Conservation (phyloP, 2,329 filamentous ascomycete species). For the Aspergillus felis region DNA sequence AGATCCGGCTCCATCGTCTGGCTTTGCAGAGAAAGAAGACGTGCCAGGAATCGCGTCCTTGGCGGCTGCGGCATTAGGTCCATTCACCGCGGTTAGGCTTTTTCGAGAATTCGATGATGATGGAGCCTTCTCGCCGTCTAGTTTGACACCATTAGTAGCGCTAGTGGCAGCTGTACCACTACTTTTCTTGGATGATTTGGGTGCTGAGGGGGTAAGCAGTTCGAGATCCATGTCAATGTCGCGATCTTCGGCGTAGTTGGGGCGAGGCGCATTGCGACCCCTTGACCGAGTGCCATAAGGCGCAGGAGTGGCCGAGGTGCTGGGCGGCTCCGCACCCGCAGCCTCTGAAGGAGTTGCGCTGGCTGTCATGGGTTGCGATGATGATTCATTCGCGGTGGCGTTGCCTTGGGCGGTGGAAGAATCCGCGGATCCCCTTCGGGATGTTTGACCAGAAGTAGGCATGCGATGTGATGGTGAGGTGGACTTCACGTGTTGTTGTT, state of each 20-base stretch:
- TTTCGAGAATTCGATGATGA: slow-evolving; percentile 38
- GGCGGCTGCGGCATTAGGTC: slow-evolving; percentile 21
- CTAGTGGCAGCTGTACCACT: slow-evolving; percentile 22
- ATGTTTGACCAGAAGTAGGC: slow-evolving; percentile 35
- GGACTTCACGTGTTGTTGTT: slow-evolving; percentile 24
- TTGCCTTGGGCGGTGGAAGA: slow-evolving; percentile 16
- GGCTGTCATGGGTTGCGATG: slow-evolving; percentile 43
- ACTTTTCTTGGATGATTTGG: slow-evolving; percentile 31
- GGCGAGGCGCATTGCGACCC: slow-evolving; percentile 76
- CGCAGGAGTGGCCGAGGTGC: slow-evolving; percentile 52
- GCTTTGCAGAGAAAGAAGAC: slow-evolving; percentile 54
- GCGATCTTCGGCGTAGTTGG: slow-evolving; percentile 93
- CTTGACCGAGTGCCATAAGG: slow-evolving; percentile 92
- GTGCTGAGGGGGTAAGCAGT: slow-evolving; percentile 30
- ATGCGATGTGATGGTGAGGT: slow-evolving; percentile 21
- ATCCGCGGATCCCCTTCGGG: slow-evolving; percentile 19
- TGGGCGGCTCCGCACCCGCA: slow-evolving; percentile 32
- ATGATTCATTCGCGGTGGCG: slow-evolving; percentile 32
- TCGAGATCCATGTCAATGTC: slow-evolving; percentile 91
- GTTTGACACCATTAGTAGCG: slow-evolving; percentile 30
- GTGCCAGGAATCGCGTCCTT: slow-evolving; percentile 55
- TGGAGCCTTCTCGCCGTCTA: slow-evolving; percentile 37
- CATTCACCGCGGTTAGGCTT: slow-evolving; percentile 34
- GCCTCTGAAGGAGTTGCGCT: slow-evolving; percentile 41
- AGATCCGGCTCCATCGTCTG: slow-evolving; percentile 39